Base-by-base conservation (phyloP, 1,284 basidiomycete species). In the Pseudozyma sp. region DNA sequence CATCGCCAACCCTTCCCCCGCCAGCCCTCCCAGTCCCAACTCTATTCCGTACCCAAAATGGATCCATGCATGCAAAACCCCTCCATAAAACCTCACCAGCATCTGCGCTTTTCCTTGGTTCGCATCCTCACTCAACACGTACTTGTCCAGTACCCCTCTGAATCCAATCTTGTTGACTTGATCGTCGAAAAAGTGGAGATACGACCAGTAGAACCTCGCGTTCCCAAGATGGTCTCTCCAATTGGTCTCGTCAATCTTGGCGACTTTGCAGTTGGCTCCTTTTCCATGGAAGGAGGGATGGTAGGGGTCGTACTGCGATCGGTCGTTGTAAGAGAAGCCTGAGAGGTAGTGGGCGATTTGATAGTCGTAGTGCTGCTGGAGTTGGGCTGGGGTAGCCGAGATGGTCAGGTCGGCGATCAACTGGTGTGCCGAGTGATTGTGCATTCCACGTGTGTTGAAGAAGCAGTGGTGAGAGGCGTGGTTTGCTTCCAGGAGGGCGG, bases 21-120 rank as follows among this genome's bases (percentile, higher is more conserved):
- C 80, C 9, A 84, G 14, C 6, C 49, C 75, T 11, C 65, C 56
- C 33, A 81, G 16, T 0, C 63, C 58, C 31, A 83, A 77, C 54
- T 85, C 84, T 54, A 82, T 49, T 7, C 81, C 84, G 48, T 84
- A 79, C 1, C 84, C 83, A 31, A 82, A 70, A 49, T 85, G 82
- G 45, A 85, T 85, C 34, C 83, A 40, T 2, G 77, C 75, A 57
- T 85, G 84, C n/a, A 85, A 46, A 4, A 80, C 84, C 6, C 83
- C 84, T 1, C 77, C 79, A 4, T 84, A 73, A n/a, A 79, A 77
- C 5, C 81, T 53, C 30, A 24, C 47, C 1, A 78, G 33, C 66
- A 68, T 67, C 44, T 51, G 7, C 11, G 35, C 39, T 1, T 48
- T 56, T 0, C 17, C 54, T 13, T 44, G 14, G 19, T 72, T 72